Conservation (phyloP, 2,329 filamentous ascomycete species). For the Didymella sp. region DNA sequence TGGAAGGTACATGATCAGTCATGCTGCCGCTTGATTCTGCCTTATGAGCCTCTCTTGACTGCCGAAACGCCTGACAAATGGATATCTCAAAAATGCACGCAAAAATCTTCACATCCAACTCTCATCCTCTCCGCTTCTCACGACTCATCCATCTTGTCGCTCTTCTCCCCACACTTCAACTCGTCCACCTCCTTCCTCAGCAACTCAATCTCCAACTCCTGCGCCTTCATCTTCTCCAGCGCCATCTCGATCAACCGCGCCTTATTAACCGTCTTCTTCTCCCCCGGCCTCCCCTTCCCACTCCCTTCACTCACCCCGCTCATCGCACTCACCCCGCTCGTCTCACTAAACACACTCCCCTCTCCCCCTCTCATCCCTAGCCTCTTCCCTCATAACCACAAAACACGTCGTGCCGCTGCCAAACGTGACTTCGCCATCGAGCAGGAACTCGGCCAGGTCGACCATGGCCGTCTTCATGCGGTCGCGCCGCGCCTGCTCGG, state of each 20-base stretch:
- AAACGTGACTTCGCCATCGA: constrained; percentile 43
- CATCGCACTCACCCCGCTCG: constrained; percentile 17
- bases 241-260: constrained; percentile 42
- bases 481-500: constrained; percentile 43
- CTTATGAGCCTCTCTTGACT: no score
- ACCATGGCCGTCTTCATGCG: constrained; percentile 45
- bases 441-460: constrained; percentile 37
- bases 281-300: constrained; percentile 21
- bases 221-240: constrained; percentile 40
- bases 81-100: constrained; percentile 24
- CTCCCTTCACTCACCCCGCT: constrained; percentile 15
- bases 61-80: constrained; percentile 15
- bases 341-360: constrained; percentile 16
- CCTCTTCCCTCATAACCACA: constrained; percentile 34
- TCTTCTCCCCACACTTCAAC: constrained; percentile 20
- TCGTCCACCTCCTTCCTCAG: constrained; percentile 36
- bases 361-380: constrained; percentile 8
- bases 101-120: neutral
- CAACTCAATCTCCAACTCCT: constrained; percentile 39
- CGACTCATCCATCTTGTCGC: constrained; percentile 35
- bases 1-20: no score
- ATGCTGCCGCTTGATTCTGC: no score
- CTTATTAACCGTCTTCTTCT: constrained; percentile 43
- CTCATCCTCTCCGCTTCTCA: constrained; percentile 4
- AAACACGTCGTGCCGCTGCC: constrained; percentile 42